phyloP scores from a whole-genome alignment of 495 filamentous ascomycete species.

The Stereocaulon alpinum region DNA sequence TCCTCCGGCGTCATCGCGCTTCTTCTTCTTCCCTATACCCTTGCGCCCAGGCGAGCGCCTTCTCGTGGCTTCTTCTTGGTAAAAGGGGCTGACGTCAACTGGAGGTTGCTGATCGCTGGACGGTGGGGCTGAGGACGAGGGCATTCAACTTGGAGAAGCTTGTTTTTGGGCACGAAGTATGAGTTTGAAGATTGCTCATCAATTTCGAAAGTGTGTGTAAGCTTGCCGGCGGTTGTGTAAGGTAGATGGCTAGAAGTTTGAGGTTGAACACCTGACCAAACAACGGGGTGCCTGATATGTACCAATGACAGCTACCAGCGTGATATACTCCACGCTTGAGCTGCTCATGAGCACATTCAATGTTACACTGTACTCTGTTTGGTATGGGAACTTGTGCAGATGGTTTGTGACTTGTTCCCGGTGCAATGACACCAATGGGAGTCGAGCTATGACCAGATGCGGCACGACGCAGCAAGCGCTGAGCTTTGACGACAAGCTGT shows the following conservation, averaged over 20 bases:
- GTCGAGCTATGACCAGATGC: background rate
- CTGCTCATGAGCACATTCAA: background rate
- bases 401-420: background rate
- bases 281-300: conserved; percentile 7
- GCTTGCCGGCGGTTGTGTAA: conserved; percentile 1
- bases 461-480: background rate
- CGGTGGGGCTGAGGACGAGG: conserved; percentile 21
- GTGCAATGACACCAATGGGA: background rate
- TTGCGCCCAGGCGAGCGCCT: conserved; percentile 37
- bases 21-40: conserved; percentile 38
- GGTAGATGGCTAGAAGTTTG: background rate
- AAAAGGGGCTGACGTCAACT: conserved; percentile 6
- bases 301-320: conserved; percentile 8
- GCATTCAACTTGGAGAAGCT: conserved; percentile 22
- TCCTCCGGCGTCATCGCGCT: conserved; percentile 26
- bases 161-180: background rate
- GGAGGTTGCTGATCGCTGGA: conserved; percentile 16
- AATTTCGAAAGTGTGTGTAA: background rate
- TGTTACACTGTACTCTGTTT: background rate
- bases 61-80: conserved; percentile 22
- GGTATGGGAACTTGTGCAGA: background rate
- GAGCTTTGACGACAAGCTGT: conserved; percentile 6
- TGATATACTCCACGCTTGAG: background rate
- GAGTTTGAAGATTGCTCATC: background rate
- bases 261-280: conserved; percentile 5